These are phyloP conservation scores for Trichoderma guizhouense DNA, from an alignment of 2,329 filamentous ascomycete genomes.

Conservation along the genomic window DNA sequence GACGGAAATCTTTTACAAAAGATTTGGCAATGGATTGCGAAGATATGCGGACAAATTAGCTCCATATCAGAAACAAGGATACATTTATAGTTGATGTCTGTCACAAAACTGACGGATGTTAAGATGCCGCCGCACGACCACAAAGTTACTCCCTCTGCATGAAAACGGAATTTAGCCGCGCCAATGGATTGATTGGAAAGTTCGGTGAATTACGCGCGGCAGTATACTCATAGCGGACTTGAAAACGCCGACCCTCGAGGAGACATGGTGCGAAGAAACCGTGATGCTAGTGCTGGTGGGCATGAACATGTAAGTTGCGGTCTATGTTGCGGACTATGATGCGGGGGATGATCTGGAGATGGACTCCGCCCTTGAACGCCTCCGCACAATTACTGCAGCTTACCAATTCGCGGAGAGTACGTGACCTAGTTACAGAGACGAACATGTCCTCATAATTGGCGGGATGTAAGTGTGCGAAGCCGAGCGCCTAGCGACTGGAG, in stretches of 20 bases:
- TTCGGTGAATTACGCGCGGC: neutral
- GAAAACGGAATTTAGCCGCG: too few species aligned
- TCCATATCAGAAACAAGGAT: neutral
- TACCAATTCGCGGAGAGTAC: neutral
- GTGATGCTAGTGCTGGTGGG: too few species aligned
- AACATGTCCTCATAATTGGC: neutral
- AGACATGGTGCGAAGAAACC: too few species aligned
- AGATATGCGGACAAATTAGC: accelerated
- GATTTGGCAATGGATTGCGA: neutral
- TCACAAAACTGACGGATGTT: neutral
- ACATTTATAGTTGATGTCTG: neutral
- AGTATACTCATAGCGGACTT: neutral
- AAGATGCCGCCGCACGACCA: neutral
- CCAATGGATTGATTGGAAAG: too few species aligned
- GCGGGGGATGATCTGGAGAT: neutral
- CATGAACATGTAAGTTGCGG: too few species aligned
- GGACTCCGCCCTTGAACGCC: neutral
- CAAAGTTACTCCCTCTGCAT: neutral
- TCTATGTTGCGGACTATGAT: neutral
- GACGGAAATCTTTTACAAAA: neutral
- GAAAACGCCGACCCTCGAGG: neutral
- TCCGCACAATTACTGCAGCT: neutral
- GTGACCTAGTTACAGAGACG: neutral
- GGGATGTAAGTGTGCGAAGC: neutral
- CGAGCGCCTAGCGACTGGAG: neutral